Evolutionary conservation across 768 basidiomycete genomes (phyloP), one percentile per base, ranked within the genome.

Genomic region (Suillus placidus): DNA sequence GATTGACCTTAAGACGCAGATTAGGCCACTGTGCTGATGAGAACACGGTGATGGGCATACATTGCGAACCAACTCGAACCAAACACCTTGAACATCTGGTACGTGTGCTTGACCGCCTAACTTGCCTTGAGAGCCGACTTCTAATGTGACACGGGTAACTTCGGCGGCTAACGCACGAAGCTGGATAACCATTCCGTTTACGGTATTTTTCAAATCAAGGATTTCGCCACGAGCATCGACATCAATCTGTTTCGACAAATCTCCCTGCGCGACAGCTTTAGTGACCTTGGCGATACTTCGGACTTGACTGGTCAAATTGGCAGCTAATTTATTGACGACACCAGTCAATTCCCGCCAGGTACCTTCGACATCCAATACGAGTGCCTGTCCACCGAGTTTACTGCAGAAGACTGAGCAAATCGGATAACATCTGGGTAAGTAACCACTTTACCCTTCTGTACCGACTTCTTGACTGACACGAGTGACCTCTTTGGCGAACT

Each of bases 171-270:
- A 81, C 18, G 88, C 87, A 42, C 92, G 84, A 20, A 83, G 74
- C 62, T 80, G 77, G 32, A 81, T 76, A 56, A 81, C 81, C 81
- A 85, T 86, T 68, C 81, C 82, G 45, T 85, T 85, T 71, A 85
- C 84, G 32, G 84, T 85, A 60, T 82, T 83, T 77, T 86, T 94
- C 74, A 94, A 80, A 75, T 94, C 92, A 66, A 92, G 79, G 64
- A 98, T 97, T 79, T 98, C 95, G 23, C 95, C 95, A 32, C 89
- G 84, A 13, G 90, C 91, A 72, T 95, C 93, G 71, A 97, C 95
- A 65, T 94, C 93, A 71, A 98, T 96, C 74, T 92, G 93, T 76
- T 93, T 93, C 60, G 87, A 89, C 70, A 95, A 79, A 77, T 98
- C 95, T 30, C 95, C 95, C 60, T 91, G 80, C 0, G 95, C 95